Evolutionary conservation across 2,329 filamentous ascomycete genomes (phyloP), one percentile per base, ranked within the genome.

Genomic region (Verticillium longisporum): DNA sequence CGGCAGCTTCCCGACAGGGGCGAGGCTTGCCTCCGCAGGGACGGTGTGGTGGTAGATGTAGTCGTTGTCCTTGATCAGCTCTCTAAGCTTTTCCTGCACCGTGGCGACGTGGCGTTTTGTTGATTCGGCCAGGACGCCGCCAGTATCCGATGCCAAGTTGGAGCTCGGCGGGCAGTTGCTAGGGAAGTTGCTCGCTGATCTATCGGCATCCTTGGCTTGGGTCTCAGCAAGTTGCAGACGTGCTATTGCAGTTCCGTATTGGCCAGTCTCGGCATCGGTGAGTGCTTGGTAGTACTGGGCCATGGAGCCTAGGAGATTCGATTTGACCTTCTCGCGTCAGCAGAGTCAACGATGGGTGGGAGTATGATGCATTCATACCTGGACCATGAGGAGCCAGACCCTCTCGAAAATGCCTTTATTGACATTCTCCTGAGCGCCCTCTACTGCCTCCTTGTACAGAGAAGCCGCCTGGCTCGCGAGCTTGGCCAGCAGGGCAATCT

Each of bases 41-140:
- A 99, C 88, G 1, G 87, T 88, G 68, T 98, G 92, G 72, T 99
- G 95, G 71, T 99, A 99, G 72, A 99, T 97, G 74, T 95, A 98
- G 72, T 99, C 95, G 67, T 99, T 99, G 74, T 99, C 95, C 70
- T 96, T 97, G 67, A 84, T 82, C 57, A 93, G 82, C 63, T 91
- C 88, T 18, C 80, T 80, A 26, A 97, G 78, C 72, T 90, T 93
- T 64, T 94, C 90, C 71, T 96, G 90, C 3, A 97, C 88, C 36
- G 86, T 88, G 0, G 89, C 81, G 33, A 90, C 76, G 68, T 98
- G 94, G 63, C 92, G 86, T 73, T 92, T 96, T 15, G 91, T 88
- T 65, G 96, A 84, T 37, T 96, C 92, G n/a, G 85, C 79, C 38
- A 99, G 77, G 59, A 87, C 81, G 0, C 82, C 70, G 0, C 91